Conservation (phyloP, 148 eudicot genomes). For the Amaranthus hypochondriacus region DNA sequence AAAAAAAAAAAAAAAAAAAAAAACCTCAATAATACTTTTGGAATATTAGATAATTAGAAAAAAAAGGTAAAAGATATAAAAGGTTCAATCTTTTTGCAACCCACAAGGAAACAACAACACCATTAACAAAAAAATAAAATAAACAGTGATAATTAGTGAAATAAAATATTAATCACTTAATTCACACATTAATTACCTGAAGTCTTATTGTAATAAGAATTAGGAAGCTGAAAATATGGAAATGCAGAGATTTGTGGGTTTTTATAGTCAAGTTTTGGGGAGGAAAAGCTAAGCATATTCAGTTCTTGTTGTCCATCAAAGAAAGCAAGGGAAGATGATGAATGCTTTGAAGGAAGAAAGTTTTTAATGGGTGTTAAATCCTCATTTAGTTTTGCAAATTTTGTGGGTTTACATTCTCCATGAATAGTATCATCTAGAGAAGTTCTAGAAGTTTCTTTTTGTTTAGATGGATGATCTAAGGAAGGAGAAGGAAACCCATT, state of each 20-base stretch:
- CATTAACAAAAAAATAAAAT: not conserved
- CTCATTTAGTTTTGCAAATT: constrained; percentile 7
- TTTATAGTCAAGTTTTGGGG: constrained; percentile 8
- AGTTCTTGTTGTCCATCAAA: constrained; percentile 15
- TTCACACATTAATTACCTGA: constrained; percentile 4
- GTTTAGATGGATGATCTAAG: constrained; percentile 5
- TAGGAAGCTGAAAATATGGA: constrained; percentile 3
- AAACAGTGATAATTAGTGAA: not conserved
- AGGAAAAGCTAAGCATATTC: constrained; percentile 17
- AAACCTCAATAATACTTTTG: too few species aligned
- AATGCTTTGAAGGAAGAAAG: too few species aligned
- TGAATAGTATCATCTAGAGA: not conserved
- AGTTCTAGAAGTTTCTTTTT: not conserved
- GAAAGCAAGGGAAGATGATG: not conserved
- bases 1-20: too few species aligned
- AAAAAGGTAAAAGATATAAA: not conserved
- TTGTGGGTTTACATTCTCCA: constrained; percentile 6
- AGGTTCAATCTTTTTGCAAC: constrained; percentile 5
- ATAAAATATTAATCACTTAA: not conserved
- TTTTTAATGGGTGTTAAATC: not conserved
- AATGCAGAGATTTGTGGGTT: constrained; percentile 5
- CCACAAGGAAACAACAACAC: not conserved
- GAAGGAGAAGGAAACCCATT: constrained; percentile 4
- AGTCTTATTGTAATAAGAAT: not conserved
- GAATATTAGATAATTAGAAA: too few species aligned